These are phyloP conservation scores for Penicillium occitanis DNA, from an alignment of 2,329 filamentous ascomycete species.

Conservation along the genomic window DNA sequence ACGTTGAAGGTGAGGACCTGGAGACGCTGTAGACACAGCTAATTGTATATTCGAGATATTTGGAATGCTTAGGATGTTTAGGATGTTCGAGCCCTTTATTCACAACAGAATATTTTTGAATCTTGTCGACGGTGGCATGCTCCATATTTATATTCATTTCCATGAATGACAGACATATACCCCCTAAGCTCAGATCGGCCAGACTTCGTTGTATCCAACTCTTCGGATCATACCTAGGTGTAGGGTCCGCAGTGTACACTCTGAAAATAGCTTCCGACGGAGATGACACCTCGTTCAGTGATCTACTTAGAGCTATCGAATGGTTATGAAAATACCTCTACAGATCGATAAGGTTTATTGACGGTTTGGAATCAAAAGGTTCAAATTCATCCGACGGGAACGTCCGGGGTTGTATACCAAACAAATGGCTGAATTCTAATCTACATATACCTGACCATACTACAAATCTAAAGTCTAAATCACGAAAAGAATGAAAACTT, in stretches of 20 bases:
- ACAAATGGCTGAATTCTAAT: not conserved
- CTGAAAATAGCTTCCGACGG: not conserved
- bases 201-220: not conserved
- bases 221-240: not conserved
- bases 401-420: no score
- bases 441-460: not conserved
- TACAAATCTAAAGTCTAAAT: not conserved
- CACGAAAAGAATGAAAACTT: not conserved
- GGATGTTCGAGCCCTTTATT: not conserved
- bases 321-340: constrained; percentile 1
- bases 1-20: not conserved
- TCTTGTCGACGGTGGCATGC: not conserved
- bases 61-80: not conserved
- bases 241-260: constrained; percentile 3
- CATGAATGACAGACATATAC: not conserved
- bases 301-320: not conserved
- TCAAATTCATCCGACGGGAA: not conserved
- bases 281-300: not conserved
- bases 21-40: not conserved
- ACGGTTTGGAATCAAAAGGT: not conserved
- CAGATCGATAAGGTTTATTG: not conserved
- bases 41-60: not conserved
- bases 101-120: not conserved
- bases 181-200: not conserved
- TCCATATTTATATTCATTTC: not conserved